Base-by-base conservation (phyloP, 1,139 yeast species). In the Saccharomyces hybrid region DNA sequence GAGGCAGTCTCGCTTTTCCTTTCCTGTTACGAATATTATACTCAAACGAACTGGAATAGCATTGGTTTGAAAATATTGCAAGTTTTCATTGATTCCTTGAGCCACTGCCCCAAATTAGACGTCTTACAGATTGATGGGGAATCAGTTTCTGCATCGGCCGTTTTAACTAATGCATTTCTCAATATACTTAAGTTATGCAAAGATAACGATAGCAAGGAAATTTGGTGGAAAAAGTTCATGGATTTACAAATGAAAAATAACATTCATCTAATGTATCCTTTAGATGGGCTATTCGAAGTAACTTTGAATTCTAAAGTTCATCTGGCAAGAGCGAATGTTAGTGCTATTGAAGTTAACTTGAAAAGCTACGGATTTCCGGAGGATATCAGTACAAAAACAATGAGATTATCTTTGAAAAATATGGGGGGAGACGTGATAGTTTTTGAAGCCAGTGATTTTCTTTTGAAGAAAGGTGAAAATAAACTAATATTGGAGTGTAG, bases 11-110 rank as follows among this genome's bases (percentile, higher is more conserved):
- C 78, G 13, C 80, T 86, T 7, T 73, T 91, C 8, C 81, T 82
- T 49, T 80, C 83, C 25, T 82, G 95, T 2, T 88, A 88, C 50
- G 82, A 80, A 46, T 81, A 82, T 56, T 89, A 86, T 63, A 76
- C 80, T 16, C 69, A 77, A 28, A 80, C 84, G 55, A 89, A 90
- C 1, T 90, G 97, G 97, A 79, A 78, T 55, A 73, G 75, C 47
- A 80, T 90, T 66, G 89, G 96, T 0, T 78, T 83, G 1, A 72
- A 79, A 19, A 70, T 91, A 19, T 73, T 88, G 46, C 82, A 82
- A 59, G 74, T 85, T 0, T 89, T 86, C 64, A 77, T 88, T 38
- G 81, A 82, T 49, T 88, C 96, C 62, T 73, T 90, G 47, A 82
- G 80, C 14, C 61, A 63, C n/a, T 65, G 68, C 51, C 55, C 62